Percentiles rank a stretch among this genome's conserved stretches.
These are phyloP conservation scores for Termitomyces sp. DNA, from an alignment of 768 basidiomycete species.

Conservation along the genomic window DNA sequence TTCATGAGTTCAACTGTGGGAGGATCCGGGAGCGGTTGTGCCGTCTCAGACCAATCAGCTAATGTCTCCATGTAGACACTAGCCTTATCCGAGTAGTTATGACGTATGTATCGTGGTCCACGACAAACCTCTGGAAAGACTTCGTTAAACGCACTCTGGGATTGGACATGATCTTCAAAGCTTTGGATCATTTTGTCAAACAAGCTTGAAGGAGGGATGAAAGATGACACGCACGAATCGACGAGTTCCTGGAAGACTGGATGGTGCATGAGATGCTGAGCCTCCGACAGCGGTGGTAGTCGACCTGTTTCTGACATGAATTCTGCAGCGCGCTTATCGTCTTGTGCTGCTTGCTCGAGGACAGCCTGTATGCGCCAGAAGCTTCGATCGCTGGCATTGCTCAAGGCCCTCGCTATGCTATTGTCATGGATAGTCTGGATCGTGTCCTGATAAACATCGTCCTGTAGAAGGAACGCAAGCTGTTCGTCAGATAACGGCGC, in stretches of 20 bases:
- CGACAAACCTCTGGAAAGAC: not conserved
- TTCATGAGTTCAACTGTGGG: not conserved
- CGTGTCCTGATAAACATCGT: not conserved
- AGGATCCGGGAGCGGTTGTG: not conserved
- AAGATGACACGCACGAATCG: not conserved
- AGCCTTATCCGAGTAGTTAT: not conserved
- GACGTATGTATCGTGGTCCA: not conserved
- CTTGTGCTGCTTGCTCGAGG: constrained; percentile 8
- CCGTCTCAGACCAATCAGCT: not conserved
- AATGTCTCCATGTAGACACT: not conserved
- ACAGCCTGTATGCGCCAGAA: constrained; percentile 2
- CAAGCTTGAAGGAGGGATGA: not conserved
- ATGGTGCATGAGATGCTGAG: constrained; percentile 11
- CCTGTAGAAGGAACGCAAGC: constrained; percentile 11
- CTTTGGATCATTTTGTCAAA: not conserved
- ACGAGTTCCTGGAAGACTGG: not conserved
- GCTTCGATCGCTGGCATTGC: constrained; percentile 6
- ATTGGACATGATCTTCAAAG: not conserved
- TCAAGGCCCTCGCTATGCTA: constrained; percentile 7
- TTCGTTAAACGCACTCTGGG: not conserved
- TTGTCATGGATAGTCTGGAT: constrained; percentile 5
- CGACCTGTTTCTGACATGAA: not conserved
- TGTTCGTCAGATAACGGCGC: constrained; percentile 14
- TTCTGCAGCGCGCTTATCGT: constrained; percentile 11
- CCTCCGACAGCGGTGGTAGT: constrained; percentile 7